Base-by-base conservation (phyloP, 2,329 filamentous ascomycete genomes). In the Hypoxylon sp. region DNA sequence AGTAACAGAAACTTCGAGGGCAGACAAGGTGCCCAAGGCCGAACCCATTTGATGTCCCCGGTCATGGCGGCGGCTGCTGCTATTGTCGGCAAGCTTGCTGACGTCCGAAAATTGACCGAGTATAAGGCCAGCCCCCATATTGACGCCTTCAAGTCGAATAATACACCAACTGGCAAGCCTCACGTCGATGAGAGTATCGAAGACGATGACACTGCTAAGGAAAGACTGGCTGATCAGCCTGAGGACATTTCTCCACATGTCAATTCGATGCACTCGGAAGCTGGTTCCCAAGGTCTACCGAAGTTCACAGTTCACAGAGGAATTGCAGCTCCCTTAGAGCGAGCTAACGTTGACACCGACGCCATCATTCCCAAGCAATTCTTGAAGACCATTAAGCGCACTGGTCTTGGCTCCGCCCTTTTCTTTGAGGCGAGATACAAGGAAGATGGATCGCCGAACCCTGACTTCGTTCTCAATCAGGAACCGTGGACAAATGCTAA, bases 291-390 rank as follows among this genome's bases (percentile, higher is more conserved):
- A 25, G 94, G 94, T 52, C 90, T 98, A 69, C 90, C 93, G 71
- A 93, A 93, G 78, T 98, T 98, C 82, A 89, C 88, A 23, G 87
- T 89, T 50, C 88, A 97, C 73, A 95, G 92, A 82, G 96, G 95
- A 63, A 91, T 95, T 72, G 93, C 94, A 1, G 96, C 94, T 10
- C 93, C 93, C 2, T 84, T 99, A 80, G 92, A 97, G 69, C 89
- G 92, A 75, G 86, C 91, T 72, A 99, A 99, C 80, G 90, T 98
- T 74, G 96, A 99, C 83, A 99, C 96, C n/a, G 96, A 99, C 76
- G 95, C 95, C 77, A 98, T 98, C 81, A 99, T 99, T 74, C 96
- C 96, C 71, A 99, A 99, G 83, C 96, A 99, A 80, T 99, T 98
- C 84, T 88, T 99, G 71, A 99, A 98, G 85, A 99, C 96, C 43